A percentile compares a stretch with the other conserved stretches of the same genome.
Evolutionary conservation across 129 eudicot species (phyloP).

Genomic region (Sambucus nigra): DNA sequence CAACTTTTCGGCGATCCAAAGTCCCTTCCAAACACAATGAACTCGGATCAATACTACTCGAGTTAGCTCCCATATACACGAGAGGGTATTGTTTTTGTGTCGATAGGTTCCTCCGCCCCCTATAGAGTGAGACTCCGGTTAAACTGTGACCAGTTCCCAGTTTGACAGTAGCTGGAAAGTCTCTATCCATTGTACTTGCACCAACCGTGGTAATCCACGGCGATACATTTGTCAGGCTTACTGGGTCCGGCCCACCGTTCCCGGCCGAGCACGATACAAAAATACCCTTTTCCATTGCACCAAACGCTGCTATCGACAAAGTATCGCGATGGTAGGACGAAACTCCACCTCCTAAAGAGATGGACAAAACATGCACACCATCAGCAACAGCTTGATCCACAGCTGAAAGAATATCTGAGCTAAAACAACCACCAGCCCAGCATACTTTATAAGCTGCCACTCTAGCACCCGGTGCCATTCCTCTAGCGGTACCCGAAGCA

Average conservation of each 20-base stretch:
- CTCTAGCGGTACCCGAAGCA: slow-evolving; percentile 77
- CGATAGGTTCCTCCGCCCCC: slow-evolving; percentile 43
- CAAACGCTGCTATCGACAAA: slow-evolving; percentile 72
- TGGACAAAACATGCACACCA: slow-evolving; percentile 73
- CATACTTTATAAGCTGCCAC: slow-evolving; percentile 89
- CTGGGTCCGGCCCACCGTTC: slow-evolving; percentile 83
- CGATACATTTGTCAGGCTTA: slow-evolving; percentile 74
- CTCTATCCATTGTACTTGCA: slow-evolving; percentile 93
- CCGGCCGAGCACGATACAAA: slow-evolving; percentile 93
- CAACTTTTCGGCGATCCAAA: slow-evolving; percentile 45
- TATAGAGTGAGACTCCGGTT: slow-evolving; percentile 69
- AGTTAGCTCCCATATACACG: slow-evolving; percentile 64
- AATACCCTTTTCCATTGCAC: slow-evolving; percentile 88
- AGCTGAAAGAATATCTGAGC: slow-evolving; percentile 86
- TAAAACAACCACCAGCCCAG: slow-evolving; percentile 87
- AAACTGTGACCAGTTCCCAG: slow-evolving; percentile 45
- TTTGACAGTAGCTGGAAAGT: slow-evolving; percentile 58
- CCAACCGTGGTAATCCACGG: slow-evolving; percentile 91
- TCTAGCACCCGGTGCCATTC: slow-evolving; percentile 78
- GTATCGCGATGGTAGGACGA: slow-evolving; percentile 70
- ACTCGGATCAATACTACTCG: slow-evolving; percentile 56
- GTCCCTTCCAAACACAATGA: slow-evolving; percentile 86
- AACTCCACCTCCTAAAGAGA: slow-evolving; percentile 88
- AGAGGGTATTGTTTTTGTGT: slow-evolving; percentile 40
- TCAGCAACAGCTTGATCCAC: slow-evolving; percentile 79